Percentiles rank a stretch among this genome's conserved stretches.
phyloP scores from a whole-genome alignment of 345 rosid genomes.

The Conringia planisiliqua region DNA sequence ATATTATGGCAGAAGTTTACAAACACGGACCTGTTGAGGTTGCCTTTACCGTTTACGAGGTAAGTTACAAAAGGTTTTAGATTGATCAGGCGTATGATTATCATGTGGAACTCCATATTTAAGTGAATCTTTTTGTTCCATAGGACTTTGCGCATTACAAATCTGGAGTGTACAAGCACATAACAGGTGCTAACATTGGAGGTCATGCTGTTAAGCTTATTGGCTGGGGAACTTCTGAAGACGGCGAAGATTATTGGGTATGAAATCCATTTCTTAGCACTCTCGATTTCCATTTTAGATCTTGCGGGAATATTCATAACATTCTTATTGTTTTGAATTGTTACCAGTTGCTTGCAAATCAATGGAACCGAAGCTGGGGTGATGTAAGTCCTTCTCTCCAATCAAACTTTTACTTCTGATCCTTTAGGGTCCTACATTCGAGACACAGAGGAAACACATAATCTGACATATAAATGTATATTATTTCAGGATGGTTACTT shows the following conservation, averaged over 20 bases:
- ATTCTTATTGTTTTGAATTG: slow-evolving; percentile 9
- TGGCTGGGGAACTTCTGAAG: slow-evolving; percentile 96
- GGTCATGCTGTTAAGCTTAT: slow-evolving; percentile 96
- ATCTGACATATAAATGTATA: not conserved
- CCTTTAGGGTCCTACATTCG: not conserved
- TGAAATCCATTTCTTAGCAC: not conserved
- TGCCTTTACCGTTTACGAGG: slow-evolving; percentile 88
- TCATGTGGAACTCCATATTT: not conserved
- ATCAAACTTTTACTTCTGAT: not conserved
- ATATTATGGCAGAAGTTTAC: slow-evolving; percentile 83
- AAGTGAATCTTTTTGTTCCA: not conserved
- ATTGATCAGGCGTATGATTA: not conserved
- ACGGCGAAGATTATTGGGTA: slow-evolving; percentile 96
- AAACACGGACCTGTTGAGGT: slow-evolving; percentile 93
- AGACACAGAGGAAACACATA: not conserved
- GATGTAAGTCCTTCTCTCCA: slow-evolving; percentile 50
- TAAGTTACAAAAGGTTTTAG: slow-evolving; percentile 12
- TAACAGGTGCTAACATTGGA: slow-evolving; percentile 66
- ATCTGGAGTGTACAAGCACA: slow-evolving; percentile 86
- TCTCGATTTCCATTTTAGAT: not conserved
- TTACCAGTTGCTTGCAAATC: slow-evolving; percentile 87
- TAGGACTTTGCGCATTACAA: slow-evolving; percentile 97
- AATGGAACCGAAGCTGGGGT: slow-evolving; percentile 95
- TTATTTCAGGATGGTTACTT: slow-evolving; percentile 79
- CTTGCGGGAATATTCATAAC: not conserved